Conservation (phyloP, 352 stramenopile species). For the Pythium graminicola region DNA sequence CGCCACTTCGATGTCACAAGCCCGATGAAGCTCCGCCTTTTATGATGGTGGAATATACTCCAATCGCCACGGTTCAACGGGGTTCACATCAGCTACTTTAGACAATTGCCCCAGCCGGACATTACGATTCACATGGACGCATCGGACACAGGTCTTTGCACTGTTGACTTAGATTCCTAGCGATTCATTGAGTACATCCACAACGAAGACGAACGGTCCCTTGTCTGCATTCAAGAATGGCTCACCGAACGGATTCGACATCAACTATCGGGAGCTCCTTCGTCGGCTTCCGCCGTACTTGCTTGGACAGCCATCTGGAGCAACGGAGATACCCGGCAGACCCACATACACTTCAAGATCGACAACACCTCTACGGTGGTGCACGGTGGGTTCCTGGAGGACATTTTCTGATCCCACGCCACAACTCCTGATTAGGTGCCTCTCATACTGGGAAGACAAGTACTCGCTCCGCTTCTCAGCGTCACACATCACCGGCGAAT, state of each 20-base stretch:
- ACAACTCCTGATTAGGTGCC: slow-evolving; percentile 5
- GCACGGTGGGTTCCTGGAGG: no score
- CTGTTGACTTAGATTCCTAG: not conserved
- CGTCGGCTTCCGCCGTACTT: not conserved
- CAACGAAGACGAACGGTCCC: not conserved
- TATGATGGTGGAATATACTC: slow-evolving; percentile 17
- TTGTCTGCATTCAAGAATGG: not conserved
- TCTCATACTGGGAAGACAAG: not conserved
- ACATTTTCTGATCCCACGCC: not conserved
- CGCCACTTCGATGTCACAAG: no score
- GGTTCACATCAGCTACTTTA: slow-evolving; percentile 8
- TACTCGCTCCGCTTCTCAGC: not conserved
- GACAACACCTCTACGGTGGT: slow-evolving; percentile 11
- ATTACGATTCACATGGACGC: slow-evolving; percentile 18
- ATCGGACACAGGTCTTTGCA: slow-evolving; percentile 13
- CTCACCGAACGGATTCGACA: slow-evolving; percentile 15
- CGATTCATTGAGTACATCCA: not conserved
- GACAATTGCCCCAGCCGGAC: not conserved
- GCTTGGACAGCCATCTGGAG: not conserved
- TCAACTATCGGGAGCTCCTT: slow-evolving; percentile 24
- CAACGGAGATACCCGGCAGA: not conserved
- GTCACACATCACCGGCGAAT: not conserved
- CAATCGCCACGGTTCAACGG: slow-evolving; percentile 14
- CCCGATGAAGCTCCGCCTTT: no score
- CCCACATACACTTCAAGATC: slow-evolving; percentile 9